Base-by-base conservation (phyloP, 805 yeast species). In the Metschnikowia sp. region DNA sequence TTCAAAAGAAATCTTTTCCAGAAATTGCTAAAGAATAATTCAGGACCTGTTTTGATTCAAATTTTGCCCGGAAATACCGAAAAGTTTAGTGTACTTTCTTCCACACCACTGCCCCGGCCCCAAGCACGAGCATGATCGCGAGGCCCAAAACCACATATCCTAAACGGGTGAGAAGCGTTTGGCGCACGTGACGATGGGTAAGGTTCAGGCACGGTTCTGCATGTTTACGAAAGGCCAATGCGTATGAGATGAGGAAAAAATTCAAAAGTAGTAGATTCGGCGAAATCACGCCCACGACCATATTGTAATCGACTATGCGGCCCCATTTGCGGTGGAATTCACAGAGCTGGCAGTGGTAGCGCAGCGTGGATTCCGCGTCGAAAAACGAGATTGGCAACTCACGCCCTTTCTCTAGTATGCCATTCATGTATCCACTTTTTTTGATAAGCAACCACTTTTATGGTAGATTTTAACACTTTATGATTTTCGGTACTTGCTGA, bases 211-310 rank as follows among this genome's bases (percentile, higher is more conserved):
- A 50, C n/a, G 48, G 45, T 31, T 44, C 47, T 5, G 37, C 37
- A n/a, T 44, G 48, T 29, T 34, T 10, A 26, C 37, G 37, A 28
- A 36, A 38, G 6, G 33, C 8, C 11, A 50, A 31, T 11, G 46
- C 53, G 31, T 47, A 51, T 10, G 36, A 10, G 11, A 45, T 10
- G 10, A 48, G 39, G 15, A 18, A 39, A 2, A 15, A 22, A 28
- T 53, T 51, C 33, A 51, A 22, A 7, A 51, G 39, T 47, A 51
- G 47, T n/a, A 53, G 39, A 26, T 35, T 40, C 10, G 56, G 56
- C 41, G 52, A 51, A 4, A 48, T 7, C 18, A 41, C 6, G 10
- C 56, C 56, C 12, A 42, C 47, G 4, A 31, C 44, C 45, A 53
- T 38, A 30, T 53, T 53, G 48, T 53, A 53, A 37, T 43, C 38